Conservation (phyloP, 2,329 filamentous ascomycete genomes). For the Cercospora sesami region DNA sequence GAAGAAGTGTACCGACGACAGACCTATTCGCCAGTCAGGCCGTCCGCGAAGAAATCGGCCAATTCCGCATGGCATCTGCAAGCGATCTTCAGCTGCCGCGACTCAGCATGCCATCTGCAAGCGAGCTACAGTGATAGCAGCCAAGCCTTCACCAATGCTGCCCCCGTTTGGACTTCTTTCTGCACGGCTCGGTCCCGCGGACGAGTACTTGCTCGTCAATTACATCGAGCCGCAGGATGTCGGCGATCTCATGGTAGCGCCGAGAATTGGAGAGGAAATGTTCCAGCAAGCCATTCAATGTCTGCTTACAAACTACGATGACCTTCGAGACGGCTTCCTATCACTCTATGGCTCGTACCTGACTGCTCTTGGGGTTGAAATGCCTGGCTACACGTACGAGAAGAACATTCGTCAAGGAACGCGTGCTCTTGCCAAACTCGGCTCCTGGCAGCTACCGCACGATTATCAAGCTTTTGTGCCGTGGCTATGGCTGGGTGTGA, state of each 20-base stretch:
- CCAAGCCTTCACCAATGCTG: background rate
- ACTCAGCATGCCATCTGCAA: background rate
- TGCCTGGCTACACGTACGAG: constrained; percentile 6
- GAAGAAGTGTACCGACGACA: constrained; percentile 9
- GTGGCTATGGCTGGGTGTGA: constrained; percentile 14
- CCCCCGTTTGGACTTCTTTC: background rate
- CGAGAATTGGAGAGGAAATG: constrained; percentile 13
- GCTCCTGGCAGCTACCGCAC: background rate
- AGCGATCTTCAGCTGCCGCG: background rate
- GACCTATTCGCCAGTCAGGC: constrained; percentile 4
- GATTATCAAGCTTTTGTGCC: constrained; percentile 5
- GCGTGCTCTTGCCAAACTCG: constrained; percentile 9
- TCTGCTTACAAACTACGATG: constrained; percentile 2
- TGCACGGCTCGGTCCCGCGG: background rate
- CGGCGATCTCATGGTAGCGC: constrained; percentile 1
- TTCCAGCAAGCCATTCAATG: constrained; percentile 4
- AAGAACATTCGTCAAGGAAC: constrained; percentile 1
- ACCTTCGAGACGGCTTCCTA: constrained; percentile 13
- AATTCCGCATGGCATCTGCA: background rate
- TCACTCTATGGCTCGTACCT: constrained; percentile 11
- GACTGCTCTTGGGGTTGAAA: background rate
- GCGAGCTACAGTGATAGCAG: background rate
- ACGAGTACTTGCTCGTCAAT: constrained; percentile 5
- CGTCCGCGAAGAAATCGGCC: constrained; percentile 10
- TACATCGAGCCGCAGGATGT: background rate